Percentiles rank a stretch among this genome's conserved stretches.
These are phyloP conservation scores for Lignosus rhinocerotis DNA, from an alignment of 1,284 basidiomycete species.

Conservation along the genomic window DNA sequence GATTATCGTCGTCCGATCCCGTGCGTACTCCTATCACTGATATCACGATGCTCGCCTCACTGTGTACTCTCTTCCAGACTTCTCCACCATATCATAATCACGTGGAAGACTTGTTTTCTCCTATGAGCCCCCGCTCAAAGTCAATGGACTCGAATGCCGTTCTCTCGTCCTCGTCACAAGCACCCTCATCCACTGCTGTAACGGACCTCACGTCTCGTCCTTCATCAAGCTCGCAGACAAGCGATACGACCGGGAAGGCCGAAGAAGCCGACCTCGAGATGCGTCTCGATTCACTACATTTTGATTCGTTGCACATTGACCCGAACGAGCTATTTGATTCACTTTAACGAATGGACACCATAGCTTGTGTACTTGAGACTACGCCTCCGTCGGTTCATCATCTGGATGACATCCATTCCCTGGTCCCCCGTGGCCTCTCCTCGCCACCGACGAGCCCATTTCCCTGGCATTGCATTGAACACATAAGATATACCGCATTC, in stretches of 20 bases:
- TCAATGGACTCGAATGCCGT: conserved; percentile 16
- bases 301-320: conserved; percentile 68
- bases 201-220: conserved; percentile 10
- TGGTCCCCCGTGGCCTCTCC: background rate
- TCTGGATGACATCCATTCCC: background rate
- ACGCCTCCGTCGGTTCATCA: background rate
- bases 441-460: background rate
- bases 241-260: conserved; percentile 3
- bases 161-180: conserved; percentile 13
- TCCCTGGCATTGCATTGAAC: background rate
- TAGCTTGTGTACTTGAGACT: background rate
- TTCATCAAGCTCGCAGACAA: conserved; percentile 10
- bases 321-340: conserved; percentile 39
- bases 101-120: conserved; percentile 13
- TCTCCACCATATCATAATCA: conserved; percentile 6
- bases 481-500: background rate
- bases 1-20: conserved; percentile 5
- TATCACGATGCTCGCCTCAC: background rate
- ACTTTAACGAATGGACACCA: conserved; percentile 34
- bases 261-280: conserved; percentile 55
- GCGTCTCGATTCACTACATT: conserved; percentile 67
- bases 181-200: conserved; percentile 9
- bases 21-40: conserved; percentile 1
- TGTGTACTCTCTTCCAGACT: background rate
- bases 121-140: conserved; percentile 5